Evolutionary conservation across 2,329 filamentous ascomycete genomes (phyloP), one percentile per base, ranked within the genome.

Genomic region (Ceratocystis diversiconidia): DNA sequence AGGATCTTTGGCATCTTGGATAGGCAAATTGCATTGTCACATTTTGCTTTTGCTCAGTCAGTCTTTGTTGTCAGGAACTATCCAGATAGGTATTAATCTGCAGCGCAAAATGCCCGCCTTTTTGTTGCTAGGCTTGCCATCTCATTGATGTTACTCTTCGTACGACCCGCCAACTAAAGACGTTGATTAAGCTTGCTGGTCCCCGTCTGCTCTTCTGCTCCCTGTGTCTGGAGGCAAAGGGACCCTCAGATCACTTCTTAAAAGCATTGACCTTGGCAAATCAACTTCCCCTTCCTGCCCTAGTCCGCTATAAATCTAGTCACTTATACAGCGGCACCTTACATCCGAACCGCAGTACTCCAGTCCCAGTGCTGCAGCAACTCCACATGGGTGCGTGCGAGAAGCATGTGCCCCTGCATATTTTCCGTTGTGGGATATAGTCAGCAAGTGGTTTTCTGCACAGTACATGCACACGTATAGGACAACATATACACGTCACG

Each of bases 191-290:
- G 55, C 55, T 59, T 59, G 8, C 30, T 59, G 55, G n/a, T n/a
- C 55, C 30, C 7, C 28, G 28, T n/a, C 15, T 3, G 8, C 30
- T 28, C 12, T 57, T 28, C 12, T n/a, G 12, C 32, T 36, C 17
- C n/a, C 32, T 52, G 48, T 52, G 25, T n/a, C 48, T 28, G 48
- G 17, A 15, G 55, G 2, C 55, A 59, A 59, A 59, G 22, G 28
- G 55, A 15, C 36, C 55, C 55, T 59, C 55, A 36, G 55, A 59
- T 59, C 55, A 59, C 55, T 59, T 59, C 28, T 59, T 36, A 59
- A 59, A 41, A 32, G 28, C 55, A 59, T 59, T 30, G 55, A n/a
- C 28, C 55, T 59, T 59, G 5, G 55, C 55, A 59, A 59, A 59
- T 59, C 55, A 36, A 7, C 5, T 8, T n/a, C 28, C 4, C 12